Base-by-base conservation (phyloP, 495 filamentous ascomycete species). In the Hypoxylon trugodes region DNA sequence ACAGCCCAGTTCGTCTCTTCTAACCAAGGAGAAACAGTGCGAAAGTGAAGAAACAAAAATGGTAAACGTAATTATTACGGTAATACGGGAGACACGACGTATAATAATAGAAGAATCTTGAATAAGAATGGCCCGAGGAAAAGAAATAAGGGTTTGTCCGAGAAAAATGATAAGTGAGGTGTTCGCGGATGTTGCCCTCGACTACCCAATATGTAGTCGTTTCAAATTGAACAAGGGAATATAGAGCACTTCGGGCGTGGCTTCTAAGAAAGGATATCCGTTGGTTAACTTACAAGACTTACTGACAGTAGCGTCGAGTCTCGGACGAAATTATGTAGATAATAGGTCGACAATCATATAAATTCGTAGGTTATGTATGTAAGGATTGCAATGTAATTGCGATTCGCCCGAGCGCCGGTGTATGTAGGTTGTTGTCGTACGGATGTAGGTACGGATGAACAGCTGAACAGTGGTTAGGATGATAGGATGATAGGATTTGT, bases 161-260 rank as follows among this genome's bases (percentile, higher is more conserved):
- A 1, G 45, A 10, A 48, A 28, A n/a, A n/a, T n/a, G 45, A 48
- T 48, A 32, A 33, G 16, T 33, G 18, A 16, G 28, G n/a, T 28
- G 45, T 33, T 48, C 45, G 45, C 15, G 33, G 45, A 16, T 45
- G 30, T 61, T 46, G 43, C 37, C 18, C 47, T 63, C 22, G 38
- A 43, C 41, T 25, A 41, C 8, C 40, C 38, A 61, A 60, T 59
- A 56, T 68, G 48, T 49, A 45, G 7, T 48, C 59, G 69, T 72
- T 72, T 72, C 69, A 69, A 61, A 64, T 46, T 59, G 55, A 61
- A 35, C 62, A 69, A 61, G 65, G 68, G 55, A 61, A 64, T 59
- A 51, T 63, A 54, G 24, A 48, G 59, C 22, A 57, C 37, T 53
- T n/a, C n/a, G n/a, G 53, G 47, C 58, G 65, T 59, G 53, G 65